Evolutionary conservation across 75 land plant genomes (phyloP), one percentile per base, ranked within the genome.

Genomic region (Picea sitchensis): DNA sequence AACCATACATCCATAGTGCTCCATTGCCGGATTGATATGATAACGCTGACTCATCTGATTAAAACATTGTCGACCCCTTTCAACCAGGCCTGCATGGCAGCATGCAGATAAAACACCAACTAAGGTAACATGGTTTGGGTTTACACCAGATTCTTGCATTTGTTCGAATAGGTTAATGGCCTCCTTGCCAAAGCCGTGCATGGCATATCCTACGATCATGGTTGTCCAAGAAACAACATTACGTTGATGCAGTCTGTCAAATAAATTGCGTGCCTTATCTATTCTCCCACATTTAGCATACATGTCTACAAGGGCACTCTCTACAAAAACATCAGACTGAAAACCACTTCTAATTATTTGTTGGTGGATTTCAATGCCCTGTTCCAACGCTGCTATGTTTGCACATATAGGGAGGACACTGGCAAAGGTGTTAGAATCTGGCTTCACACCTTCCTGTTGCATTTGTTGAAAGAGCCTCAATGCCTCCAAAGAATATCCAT

Each of bases 261-360:
- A 94, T n/a, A 79, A 91, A 64, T 78, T 85, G 44, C 78, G 79
- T 13, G 96, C 86, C 1, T 56, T 38, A 0, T 60, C 81, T 61
- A 92, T 36, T 1, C 79, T 85, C 6, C 91, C 92, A 80, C 94
- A 92, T 78, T 92, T 94, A 13, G 86, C 79, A 77, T 90, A 94
- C 91, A 86, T 88, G 62, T 91, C 86, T n/a, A 94, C 54, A 61
- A 92, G 68, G 3, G 96, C 88, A 67, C 90, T 94, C 20, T 85
- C 96, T 41, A 94, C 80, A 14, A 84, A 74, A 14, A 87, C 86
- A 56, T 87, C 83, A 13, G 57, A 56, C 13, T 79, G 64, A 23
- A 90, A 81, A 8, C 84, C 88, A 31, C 73, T 84, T 58, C 83
- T 73, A 15, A 86, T 65, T 3, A 87, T 81, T n/a, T 87, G 64